Conservation (phyloP, 2,329 filamentous ascomycete genomes). For the Colletotrichum incanum region DNA sequence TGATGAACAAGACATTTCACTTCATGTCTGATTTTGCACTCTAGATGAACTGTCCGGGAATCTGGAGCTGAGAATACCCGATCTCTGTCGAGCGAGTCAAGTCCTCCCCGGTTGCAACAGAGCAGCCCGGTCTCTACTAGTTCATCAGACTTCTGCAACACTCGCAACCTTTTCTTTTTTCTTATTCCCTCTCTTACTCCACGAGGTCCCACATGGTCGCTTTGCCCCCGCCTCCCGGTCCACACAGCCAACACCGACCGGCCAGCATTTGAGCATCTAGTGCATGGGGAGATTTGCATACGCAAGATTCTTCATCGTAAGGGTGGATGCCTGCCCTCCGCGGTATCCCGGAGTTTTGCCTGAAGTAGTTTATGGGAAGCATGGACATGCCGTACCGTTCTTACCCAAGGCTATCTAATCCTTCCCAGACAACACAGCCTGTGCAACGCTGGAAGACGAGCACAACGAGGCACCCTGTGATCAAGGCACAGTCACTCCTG, state of each 20-base stretch:
- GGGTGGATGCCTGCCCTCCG: conserved; percentile 4
- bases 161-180: conserved; percentile 7
- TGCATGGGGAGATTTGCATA: conserved; percentile 32
- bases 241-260: conserved; percentile 22
- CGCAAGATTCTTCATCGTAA: conserved; percentile 10
- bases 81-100: conserved; percentile 21
- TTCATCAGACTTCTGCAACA: conserved; percentile 16
- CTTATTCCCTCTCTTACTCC: conserved; percentile 6
- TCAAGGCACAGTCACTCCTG: conserved; percentile 26
- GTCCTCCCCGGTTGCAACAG: background rate
- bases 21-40: background rate
- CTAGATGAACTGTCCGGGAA: background rate
- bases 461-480: background rate
- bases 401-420: conserved; percentile 4
- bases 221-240: conserved; percentile 24
- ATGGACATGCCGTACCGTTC: conserved; percentile 1
- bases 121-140: conserved; percentile 10
- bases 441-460: background rate
- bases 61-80: background rate
- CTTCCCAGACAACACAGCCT: background rate
- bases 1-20: background rate
- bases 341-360: conserved; percentile 15
- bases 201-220: conserved; percentile 32
- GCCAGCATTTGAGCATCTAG: conserved; percentile 5
- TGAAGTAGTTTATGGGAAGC: background rate